Conservation (phyloP, 2,329 filamentous ascomycete species). For the Trematosphaeria pertusa region DNA sequence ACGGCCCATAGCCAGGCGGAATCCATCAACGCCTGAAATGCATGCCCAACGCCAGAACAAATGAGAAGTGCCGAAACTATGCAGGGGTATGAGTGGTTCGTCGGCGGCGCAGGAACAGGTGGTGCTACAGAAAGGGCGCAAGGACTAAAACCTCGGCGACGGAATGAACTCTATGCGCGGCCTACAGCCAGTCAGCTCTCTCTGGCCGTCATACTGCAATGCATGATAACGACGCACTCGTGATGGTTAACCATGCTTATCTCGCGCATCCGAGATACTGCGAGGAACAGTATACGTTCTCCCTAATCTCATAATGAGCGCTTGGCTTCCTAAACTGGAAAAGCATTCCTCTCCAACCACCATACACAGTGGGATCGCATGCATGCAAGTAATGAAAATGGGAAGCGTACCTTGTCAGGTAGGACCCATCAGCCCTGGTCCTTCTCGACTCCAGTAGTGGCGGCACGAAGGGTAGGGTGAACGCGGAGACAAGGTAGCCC, state of each 20-base stretch:
- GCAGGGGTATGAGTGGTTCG: slow-evolving; percentile 4
- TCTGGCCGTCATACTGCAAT: neutral
- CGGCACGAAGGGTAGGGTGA: slow-evolving; percentile 50
- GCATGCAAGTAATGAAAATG: neutral
- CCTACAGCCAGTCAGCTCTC: neutral
- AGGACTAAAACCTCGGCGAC: slow-evolving; percentile 6
- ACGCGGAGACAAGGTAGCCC: slow-evolving; percentile 46
- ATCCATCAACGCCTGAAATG: slow-evolving; percentile 7
- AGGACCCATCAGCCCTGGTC: slow-evolving; percentile 45
- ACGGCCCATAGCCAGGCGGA: slow-evolving; percentile 1
- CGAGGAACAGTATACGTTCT: slow-evolving; percentile 23
- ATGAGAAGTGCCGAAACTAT: slow-evolving; percentile 2
- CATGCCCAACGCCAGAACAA: slow-evolving; percentile 4
- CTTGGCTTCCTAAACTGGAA: slow-evolving; percentile 4
- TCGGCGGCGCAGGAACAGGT: too few relatives aligned
- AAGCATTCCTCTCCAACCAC: neutral
- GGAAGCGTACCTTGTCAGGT: slow-evolving; percentile 45
- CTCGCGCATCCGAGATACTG: slow-evolving; percentile 22
- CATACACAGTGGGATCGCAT: too few relatives aligned
- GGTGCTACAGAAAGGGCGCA: neutral
- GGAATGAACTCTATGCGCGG: slow-evolving; percentile 12
- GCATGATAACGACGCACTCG: neutral
- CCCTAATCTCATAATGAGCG: slow-evolving; percentile 18
- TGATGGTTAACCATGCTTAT: slow-evolving; percentile 1
- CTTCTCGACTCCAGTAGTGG: slow-evolving; percentile 47